Conservation (phyloP, 2,329 filamentous ascomycete species). For the Alternaria conjuncta region DNA sequence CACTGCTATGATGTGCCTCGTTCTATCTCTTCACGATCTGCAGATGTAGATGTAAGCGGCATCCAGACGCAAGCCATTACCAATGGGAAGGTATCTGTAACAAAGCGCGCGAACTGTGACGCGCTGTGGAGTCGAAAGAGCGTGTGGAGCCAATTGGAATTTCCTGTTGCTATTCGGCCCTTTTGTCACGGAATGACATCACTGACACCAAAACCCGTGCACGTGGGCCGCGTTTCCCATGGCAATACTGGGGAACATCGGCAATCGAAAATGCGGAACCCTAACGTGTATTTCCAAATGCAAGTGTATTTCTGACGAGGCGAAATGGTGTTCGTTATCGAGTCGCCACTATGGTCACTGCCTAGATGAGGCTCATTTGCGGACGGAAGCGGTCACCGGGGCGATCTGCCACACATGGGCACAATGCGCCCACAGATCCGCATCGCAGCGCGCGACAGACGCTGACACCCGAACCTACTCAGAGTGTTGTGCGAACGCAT, state of each 20-base stretch:
- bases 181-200: background rate
- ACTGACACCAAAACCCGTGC: background rate
- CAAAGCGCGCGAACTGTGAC: conserved; percentile 13
- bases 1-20: background rate
- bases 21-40: conserved; percentile 2
- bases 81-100: conserved; percentile 12
- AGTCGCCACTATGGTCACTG: background rate
- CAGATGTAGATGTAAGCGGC: conserved; percentile 13
- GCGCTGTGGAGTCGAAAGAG: conserved; percentile 5
- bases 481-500: background rate
- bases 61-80: conserved; percentile 21
- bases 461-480: background rate
- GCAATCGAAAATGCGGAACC: background rate
- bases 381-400: background rate
- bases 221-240: background rate
- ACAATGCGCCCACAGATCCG: background rate
- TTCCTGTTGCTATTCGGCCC: background rate
- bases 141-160: background rate
- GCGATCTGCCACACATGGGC: background rate
- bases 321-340: background rate
- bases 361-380: background rate
- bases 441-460: background rate
- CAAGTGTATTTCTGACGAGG: background rate
- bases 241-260: conserved; percentile 2
- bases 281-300: background rate